Evolutionary conservation across 495 filamentous ascomycete genomes (phyloP).

Genomic region (Neurospora sp.): DNA sequence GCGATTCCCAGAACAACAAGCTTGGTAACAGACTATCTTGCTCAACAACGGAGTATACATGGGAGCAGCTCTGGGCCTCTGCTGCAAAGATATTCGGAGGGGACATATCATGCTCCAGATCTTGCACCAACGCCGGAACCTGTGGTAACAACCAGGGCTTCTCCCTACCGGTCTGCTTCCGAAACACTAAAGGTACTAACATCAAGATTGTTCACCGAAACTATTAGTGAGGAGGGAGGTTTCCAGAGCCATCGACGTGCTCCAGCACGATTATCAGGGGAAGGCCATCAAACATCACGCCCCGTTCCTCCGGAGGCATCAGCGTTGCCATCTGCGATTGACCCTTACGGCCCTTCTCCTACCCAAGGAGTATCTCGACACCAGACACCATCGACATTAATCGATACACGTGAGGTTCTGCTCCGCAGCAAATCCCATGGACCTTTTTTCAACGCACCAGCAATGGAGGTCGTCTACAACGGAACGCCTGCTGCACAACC

Average conservation of each 20-base stretch:
- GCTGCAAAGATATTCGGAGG: slow-evolving; percentile 9
- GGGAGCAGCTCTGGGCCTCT: slow-evolving; percentile 15
- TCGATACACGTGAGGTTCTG: slow-evolving; percentile 52
- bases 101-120: not conserved
- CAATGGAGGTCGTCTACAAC: slow-evolving; percentile 9
- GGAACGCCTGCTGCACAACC: slow-evolving; percentile 8
- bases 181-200: slow-evolving; percentile 7
- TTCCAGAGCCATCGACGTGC: slow-evolving; percentile 4
- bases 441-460: slow-evolving; percentile 15
- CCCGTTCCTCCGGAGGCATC: slow-evolving; percentile 2
- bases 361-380: slow-evolving; percentile 23
- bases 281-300: not conserved
- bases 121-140: slow-evolving; percentile 5
- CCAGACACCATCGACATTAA: slow-evolving; percentile 40
- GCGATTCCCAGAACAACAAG: slow-evolving; percentile 25
- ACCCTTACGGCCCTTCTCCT: slow-evolving; percentile 15
- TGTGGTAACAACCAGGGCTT: not conserved
- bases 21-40: slow-evolving; percentile 17
- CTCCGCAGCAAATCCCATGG: slow-evolving; percentile 40
- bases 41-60: slow-evolving; percentile 1
- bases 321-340: slow-evolving; percentile 7
- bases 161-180: slow-evolving; percentile 12
- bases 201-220: slow-evolving; percentile 20
- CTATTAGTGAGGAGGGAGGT: slow-evolving; percentile 29
- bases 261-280: not conserved